Base-by-base conservation (phyloP, 2,329 filamentous ascomycete genomes). In the Ophiosphaerella narmari region DNA sequence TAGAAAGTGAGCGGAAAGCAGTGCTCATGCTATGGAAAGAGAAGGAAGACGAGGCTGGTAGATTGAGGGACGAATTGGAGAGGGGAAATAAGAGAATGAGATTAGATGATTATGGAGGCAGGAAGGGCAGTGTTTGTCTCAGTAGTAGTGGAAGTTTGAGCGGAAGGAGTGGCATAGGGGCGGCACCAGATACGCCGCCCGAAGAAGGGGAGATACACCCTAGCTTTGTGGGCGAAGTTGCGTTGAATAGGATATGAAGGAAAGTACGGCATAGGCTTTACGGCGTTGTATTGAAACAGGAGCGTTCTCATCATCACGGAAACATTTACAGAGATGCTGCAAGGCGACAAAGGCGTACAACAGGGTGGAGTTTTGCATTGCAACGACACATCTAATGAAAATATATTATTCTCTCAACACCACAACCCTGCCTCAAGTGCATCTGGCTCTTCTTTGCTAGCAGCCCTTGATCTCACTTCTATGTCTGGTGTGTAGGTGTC, bases 21-120 rank as follows among this genome's bases (percentile, higher is more conserved):
- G 62, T 65, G 26, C 46, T 65, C 23, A 46, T 50, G 36, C 36
- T 64, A 29, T 63, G 61, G 61, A 63, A 57, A 37, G 57, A 61
- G 37, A 66, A 64, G 44, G 59, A 65, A 39, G 52, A 55, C 12
- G 57, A 65, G 37, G 54, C 59, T 1, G 61, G 55, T 18, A 53
- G 13, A 12, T 24, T 61, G 36, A 57, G 45, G 14, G 59, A 59
- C 6, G 57, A 62, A 48, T 48, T 65, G n/a, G 58, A 62, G n/a
- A 48, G 57, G 29, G 53, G 58, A 3, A 62, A 55, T 24, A 62
- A 61, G 40, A 50, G 62, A 39, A 63, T 57, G 39, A 44, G 61
- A 34, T 48, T 54, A 39, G 57, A 60, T 39, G 39, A 48, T 7
- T 43, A 36, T 13, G 43, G 49, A n/a, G 45, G 47, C 14, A 50